phyloP scores from a whole-genome alignment of 2,329 filamentous ascomycete species.

The Alternaria incomplexa region DNA sequence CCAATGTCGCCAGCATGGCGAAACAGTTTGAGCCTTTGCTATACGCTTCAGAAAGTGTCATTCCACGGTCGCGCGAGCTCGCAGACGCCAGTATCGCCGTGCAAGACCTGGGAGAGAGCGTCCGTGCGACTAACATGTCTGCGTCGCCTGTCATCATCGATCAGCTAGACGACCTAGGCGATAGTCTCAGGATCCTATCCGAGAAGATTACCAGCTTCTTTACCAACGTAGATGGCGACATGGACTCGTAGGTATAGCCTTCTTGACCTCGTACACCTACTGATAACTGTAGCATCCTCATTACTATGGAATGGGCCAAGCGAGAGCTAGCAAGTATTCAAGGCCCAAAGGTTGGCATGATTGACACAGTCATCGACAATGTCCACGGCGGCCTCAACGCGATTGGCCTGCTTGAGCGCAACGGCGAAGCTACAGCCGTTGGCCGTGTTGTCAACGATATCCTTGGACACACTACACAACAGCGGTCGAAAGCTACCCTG shows the following conservation, averaged over 20 bases:
- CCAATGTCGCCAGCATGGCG: slow-evolving; percentile 88
- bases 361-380: slow-evolving; percentile 82
- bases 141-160: slow-evolving; percentile 84
- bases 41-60: slow-evolving; percentile 90
- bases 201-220: slow-evolving; percentile 91
- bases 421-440: slow-evolving; percentile 66
- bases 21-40: slow-evolving; percentile 93
- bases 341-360: slow-evolving; percentile 55
- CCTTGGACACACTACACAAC: slow-evolving; percentile 80
- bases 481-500: slow-evolving; percentile 79
- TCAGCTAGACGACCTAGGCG: slow-evolving; percentile 83
- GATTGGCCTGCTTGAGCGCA: slow-evolving; percentile 53
- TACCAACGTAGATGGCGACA: slow-evolving; percentile 88
- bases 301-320: slow-evolving; percentile 95
- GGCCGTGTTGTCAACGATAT: slow-evolving; percentile 73
- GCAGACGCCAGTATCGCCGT: slow-evolving; percentile 92
- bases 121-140: slow-evolving; percentile 88
- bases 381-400: slow-evolving; percentile 77
- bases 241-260: slow-evolving; percentile 70
- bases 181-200: slow-evolving; percentile 82
- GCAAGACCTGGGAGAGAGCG: slow-evolving; percentile 91
- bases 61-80: slow-evolving; percentile 82
- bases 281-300: slow-evolving; percentile 69
- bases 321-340: slow-evolving; percentile 71
- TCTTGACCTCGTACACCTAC: slow-evolving; percentile 6